Base-by-base conservation (phyloP, 2,329 filamentous ascomycete species). In the Monilinia laxa region DNA sequence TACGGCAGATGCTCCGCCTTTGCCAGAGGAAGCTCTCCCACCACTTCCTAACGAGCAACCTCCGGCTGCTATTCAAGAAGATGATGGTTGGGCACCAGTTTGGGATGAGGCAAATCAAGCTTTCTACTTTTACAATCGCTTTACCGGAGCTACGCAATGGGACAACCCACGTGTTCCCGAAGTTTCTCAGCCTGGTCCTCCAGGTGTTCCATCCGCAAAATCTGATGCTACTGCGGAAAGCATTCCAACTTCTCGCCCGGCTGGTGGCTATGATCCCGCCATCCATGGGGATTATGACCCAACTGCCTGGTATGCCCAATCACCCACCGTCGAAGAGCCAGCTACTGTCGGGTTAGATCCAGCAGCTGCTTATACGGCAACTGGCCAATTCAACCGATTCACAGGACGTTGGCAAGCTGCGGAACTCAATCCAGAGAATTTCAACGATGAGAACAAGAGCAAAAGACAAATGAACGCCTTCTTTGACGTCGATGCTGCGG, bases 251-350 rank as follows among this genome's bases (percentile, higher is more conserved):
- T 76, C 76, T 71, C 71, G 79, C 65, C 80, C 85, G 28, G 85
- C 84, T 6, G 89, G 89, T 67, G 93, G 94, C 69, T 99, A 99
- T 80, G 97, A 98, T 76, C 95, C 95, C 1, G 91, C 92, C 31
- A 94, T 99, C 56, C 95, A 99, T 77, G 95, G 95, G 73, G 90
- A 93, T 80, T 99, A 97, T 81, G 95, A 99, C 75, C 93, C 93
- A 4, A 95, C 89, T 68, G 94, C 95, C n/a, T 91, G 93, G 81
- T 99, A 99, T 77, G 94, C 95, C 14, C 85, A 91, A 75, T 80
- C 82, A 56, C 77, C 83, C 55, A 78, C 80, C 57, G 72, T 76
- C 14, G 70, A 78, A 52, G 78, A 78, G 9, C 72, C 76, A n/a
- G 67, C 76, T 0, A 71, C 78, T 9, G 70, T 70, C 16, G 69